phyloP scores from a whole-genome alignment of 345 rosid genomes.

The Hibiscus trionum region DNA sequence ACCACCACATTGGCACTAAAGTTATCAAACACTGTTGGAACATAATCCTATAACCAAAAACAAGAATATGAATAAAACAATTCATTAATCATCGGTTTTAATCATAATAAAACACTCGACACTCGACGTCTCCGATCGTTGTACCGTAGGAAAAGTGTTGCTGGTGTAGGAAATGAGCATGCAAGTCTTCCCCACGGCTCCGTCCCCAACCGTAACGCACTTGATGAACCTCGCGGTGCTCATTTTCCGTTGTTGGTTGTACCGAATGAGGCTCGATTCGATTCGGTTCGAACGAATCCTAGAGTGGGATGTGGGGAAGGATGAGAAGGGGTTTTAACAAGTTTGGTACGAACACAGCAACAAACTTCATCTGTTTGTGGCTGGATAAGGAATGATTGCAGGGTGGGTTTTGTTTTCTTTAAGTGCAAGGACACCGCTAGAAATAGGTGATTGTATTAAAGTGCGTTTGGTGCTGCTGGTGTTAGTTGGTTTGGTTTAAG shows the following conservation, averaged over 20 bases:
- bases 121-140: background rate
- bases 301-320: background rate
- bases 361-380: constrained; percentile 12
- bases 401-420: constrained; percentile 27
- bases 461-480: constrained; percentile 38
- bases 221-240: constrained; percentile 68
- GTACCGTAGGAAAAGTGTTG: constrained; percentile 72
- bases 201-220: constrained; percentile 82
- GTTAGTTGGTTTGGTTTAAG: constrained; percentile 40
- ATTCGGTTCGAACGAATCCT: background rate
- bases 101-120: background rate
- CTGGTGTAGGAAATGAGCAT: constrained; percentile 79
- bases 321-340: constrained; percentile 13
- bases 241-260: constrained; percentile 23
- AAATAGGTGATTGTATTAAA: constrained; percentile 5
- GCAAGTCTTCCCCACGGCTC: constrained; percentile 81
- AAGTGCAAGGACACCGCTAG: constrained; percentile 34
- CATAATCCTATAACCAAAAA: constrained; percentile 35
- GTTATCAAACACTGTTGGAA: constrained; percentile 59
- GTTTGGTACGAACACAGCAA: constrained; percentile 14
- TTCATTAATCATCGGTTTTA: background rate
- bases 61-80: background rate
- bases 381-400: constrained; percentile 23
- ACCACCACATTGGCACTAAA: constrained; percentile 65
- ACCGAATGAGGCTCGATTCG: background rate